Evolutionary conservation across 192 early-diverging fungal genomes (phyloP).

Genomic region (Backusella psychrophila): DNA sequence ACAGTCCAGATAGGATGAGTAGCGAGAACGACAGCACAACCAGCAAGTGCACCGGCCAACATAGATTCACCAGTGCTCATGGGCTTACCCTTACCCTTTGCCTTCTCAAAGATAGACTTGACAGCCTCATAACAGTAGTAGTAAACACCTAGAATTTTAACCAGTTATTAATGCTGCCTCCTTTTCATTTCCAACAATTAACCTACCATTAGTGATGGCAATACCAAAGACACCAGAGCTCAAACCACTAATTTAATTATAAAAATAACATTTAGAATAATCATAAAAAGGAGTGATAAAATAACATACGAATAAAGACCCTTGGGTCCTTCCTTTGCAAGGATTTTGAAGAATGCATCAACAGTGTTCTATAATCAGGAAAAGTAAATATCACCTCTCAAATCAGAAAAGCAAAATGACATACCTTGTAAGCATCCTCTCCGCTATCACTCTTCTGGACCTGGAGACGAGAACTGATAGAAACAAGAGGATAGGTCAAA

Average conservation of each 20-base stretch:
- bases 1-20: conserved; percentile 99
- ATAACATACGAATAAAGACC: conserved; percentile 85
- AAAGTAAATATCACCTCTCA: not conserved
- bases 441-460: conserved; percentile 64
- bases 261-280: not conserved
- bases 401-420: not conserved
- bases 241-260: conserved; percentile 63
- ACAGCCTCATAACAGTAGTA: conserved; percentile 89
- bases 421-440: conserved; percentile 65
- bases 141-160: conserved; percentile 42
- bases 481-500: conserved; percentile 88
- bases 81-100: conserved; percentile 46
- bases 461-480: conserved; percentile 77
- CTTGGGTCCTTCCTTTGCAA: conserved; percentile 82
- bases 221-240: conserved; percentile 96
- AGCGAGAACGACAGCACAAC: conserved; percentile 75
- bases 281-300: not conserved
- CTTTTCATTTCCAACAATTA: conserved; percentile 14
- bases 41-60: conserved; percentile 90
- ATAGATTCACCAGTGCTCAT: conserved; percentile 91
- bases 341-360: conserved; percentile 85
- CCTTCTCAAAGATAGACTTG: conserved; percentile 81
- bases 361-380: conserved; percentile 42
- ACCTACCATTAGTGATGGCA: conserved; percentile 90
- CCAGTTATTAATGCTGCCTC: not conserved